A percentile compares a stretch with the other conserved stretches of the same genome.
These are phyloP conservation scores for Nissolia schottii DNA, from an alignment of 306 rosid species.

Conservation along the genomic window DNA sequence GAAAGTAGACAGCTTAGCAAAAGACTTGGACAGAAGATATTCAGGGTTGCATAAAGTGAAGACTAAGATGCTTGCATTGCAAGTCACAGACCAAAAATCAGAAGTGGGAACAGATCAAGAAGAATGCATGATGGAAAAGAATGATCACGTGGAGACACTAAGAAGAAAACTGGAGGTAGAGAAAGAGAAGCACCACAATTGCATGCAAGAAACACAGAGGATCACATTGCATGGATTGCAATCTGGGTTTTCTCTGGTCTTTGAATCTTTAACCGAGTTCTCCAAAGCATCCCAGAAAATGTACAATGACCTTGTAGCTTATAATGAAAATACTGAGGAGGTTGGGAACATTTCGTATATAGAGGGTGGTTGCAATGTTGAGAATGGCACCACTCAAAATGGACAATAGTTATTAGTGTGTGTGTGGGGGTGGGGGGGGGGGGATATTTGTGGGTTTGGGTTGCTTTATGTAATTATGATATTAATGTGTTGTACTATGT, in stretches of 20 bases:
- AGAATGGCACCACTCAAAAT: constrained; percentile 33
- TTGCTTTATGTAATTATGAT: constrained; percentile 41
- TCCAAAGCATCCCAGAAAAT: constrained; percentile 69
- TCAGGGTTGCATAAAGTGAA: constrained; percentile 48
- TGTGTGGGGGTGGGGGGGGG: neutral
- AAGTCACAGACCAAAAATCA: constrained; percentile 35
- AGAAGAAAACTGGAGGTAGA: constrained; percentile 60
- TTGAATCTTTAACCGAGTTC: constrained; percentile 72
- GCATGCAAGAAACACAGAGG: constrained; percentile 74
- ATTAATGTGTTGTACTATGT: constrained; percentile 35
- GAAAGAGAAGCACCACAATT: constrained; percentile 68
- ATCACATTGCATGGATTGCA: constrained; percentile 73
- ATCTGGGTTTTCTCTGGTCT: constrained; percentile 69
- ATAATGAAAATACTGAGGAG: constrained; percentile 49
- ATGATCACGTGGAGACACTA: constrained; percentile 58
- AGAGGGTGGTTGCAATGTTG: constrained; percentile 44
- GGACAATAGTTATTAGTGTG: constrained; percentile 10
- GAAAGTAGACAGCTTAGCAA: constrained; percentile 66
- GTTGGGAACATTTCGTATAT: constrained; percentile 41
- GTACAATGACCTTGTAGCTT: constrained; percentile 61
- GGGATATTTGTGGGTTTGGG: constrained; percentile 13
- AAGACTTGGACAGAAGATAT: constrained; percentile 55
- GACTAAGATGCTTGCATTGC: constrained; percentile 55
- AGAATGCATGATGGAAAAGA: constrained; percentile 54
- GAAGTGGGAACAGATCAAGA: constrained; percentile 37